These are phyloP conservation scores for Vitis amurensis DNA, from an alignment of 164 flowering plant genomes.

Conservation along the genomic window DNA sequence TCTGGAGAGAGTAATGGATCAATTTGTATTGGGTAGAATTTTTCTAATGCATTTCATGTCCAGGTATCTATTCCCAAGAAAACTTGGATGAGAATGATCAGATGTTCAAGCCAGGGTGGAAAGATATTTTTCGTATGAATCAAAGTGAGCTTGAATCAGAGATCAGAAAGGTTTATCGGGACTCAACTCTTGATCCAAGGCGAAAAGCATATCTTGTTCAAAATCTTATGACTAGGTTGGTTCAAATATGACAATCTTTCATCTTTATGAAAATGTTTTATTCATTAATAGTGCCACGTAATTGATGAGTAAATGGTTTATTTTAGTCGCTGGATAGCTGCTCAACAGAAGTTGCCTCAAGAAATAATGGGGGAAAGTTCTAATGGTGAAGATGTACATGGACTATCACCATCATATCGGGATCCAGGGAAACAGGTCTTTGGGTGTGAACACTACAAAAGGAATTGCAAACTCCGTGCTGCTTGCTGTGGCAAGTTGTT, in stretches of 20 bases:
- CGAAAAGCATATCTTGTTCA: constrained; percentile 91
- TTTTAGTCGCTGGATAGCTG: constrained; percentile 91
- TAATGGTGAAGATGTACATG: constrained; percentile 50
- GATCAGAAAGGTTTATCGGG: constrained; percentile 89
- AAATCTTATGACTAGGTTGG: constrained; percentile 97
- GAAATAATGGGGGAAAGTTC: constrained; percentile 45
- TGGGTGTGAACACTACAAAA: constrained; percentile 97
- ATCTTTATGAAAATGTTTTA: neutral
- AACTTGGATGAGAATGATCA: constrained; percentile 64
- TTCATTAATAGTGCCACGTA: neutral
- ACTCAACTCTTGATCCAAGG: constrained; percentile 90
- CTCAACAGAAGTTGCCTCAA: constrained; percentile 87
- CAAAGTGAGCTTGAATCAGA: constrained; percentile 97
- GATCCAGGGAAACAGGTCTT: constrained; percentile 66
- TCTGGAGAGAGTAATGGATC: neutral
- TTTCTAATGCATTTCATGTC: constrained; percentile 1
- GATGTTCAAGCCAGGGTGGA: constrained; percentile 99
- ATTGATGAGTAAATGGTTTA: constrained; percentile 10
- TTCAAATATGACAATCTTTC: neutral
- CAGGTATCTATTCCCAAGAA: constrained; percentile 59
- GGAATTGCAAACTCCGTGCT: constrained; percentile 93
- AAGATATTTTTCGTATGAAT: constrained; percentile 96
- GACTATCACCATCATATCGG: constrained; percentile 70
- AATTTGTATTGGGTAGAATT: too few species aligned
- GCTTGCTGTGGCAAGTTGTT: constrained; percentile 91